These are phyloP conservation scores for Scheffersomyces titani DNA, from an alignment of 1,139 yeast species.

Conservation along the genomic window DNA sequence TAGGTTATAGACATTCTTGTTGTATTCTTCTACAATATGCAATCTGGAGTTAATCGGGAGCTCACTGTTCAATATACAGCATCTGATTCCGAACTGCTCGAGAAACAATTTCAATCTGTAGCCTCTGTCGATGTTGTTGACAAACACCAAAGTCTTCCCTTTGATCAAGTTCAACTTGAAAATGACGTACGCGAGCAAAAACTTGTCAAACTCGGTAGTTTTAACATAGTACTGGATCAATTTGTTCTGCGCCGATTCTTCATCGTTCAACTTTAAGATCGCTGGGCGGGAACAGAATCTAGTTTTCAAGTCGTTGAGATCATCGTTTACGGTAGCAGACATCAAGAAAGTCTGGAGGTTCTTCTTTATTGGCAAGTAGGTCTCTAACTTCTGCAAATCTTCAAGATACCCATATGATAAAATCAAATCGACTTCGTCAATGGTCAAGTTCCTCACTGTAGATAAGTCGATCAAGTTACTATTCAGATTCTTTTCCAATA, in stretches of 20 bases:
- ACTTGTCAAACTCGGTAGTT: constrained; percentile 89
- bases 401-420: constrained; percentile 89
- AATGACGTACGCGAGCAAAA: constrained; percentile 84
- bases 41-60: constrained; percentile 90
- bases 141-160: constrained; percentile 90
- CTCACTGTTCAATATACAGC: constrained; percentile 90
- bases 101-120: constrained; percentile 86
- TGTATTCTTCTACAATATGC: constrained; percentile 94
- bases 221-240: constrained; percentile 84
- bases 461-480: constrained; percentile 46
- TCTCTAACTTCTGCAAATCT: constrained; percentile 69
- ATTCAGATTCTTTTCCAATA: constrained; percentile 52
- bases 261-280: constrained; percentile 70
- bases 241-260: constrained; percentile 57
- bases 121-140: constrained; percentile 93
- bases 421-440: constrained; percentile 95
- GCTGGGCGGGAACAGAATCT: constrained; percentile 88
- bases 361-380: constrained; percentile 66
- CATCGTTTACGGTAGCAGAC: constrained; percentile 96
- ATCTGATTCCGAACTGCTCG: constrained; percentile 91
- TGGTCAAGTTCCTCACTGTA: constrained; percentile 68
- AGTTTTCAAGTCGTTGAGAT: constrained; percentile 71
- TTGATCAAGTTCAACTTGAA: constrained; percentile 85
- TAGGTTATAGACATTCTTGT: constrained; percentile 82
- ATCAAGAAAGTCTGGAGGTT: constrained; percentile 86